phyloP scores from a whole-genome alignment of 1,284 basidiomycete genomes.

The Ganoderma lucidum region DNA sequence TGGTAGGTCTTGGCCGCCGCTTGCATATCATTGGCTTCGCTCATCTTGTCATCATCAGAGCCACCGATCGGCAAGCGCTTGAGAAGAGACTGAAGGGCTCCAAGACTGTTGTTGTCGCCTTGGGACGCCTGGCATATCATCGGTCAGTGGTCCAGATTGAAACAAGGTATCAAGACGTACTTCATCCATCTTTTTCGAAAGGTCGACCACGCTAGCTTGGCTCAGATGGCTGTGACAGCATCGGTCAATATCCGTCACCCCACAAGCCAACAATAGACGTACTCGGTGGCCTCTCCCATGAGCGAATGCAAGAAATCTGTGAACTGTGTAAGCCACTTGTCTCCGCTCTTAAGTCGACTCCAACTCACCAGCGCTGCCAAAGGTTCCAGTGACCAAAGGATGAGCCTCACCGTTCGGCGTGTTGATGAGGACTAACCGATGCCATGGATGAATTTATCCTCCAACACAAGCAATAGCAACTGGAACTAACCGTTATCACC shows the following conservation, averaged over 20 bases:
- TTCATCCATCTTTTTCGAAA: conserved; percentile 72
- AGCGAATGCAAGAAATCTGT: conserved; percentile 81
- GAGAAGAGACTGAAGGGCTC: conserved; percentile 58
- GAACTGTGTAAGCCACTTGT: conserved; percentile 39
- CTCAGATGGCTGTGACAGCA: conserved; percentile 54
- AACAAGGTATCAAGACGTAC: conserved; percentile 37
- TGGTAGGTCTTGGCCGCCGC: conserved; percentile 59
- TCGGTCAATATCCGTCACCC: not conserved
- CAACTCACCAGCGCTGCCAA: conserved; percentile 52
- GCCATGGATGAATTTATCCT: not conserved
- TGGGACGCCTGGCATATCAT: conserved; percentile 41
- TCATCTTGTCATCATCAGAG: conserved; percentile 56
- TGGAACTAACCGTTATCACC: conserved; percentile 67
- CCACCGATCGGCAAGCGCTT: conserved; percentile 60
- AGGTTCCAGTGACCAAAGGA: conserved; percentile 86
- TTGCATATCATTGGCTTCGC: conserved; percentile 61
- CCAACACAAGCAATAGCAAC: not conserved
- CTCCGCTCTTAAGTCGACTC: not conserved
- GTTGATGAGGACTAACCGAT: conserved; percentile 57
- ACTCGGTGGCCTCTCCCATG: conserved; percentile 56
- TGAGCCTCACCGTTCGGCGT: conserved; percentile 79
- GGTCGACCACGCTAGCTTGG: conserved; percentile 84
- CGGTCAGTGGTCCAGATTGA: not conserved
- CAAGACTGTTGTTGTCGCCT: conserved; percentile 44
- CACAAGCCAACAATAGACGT: conserved; percentile 33